These are phyloP conservation scores for Tylopilus subfusipes DNA, from an alignment of 768 basidiomycete genomes.

Conservation along the genomic window DNA sequence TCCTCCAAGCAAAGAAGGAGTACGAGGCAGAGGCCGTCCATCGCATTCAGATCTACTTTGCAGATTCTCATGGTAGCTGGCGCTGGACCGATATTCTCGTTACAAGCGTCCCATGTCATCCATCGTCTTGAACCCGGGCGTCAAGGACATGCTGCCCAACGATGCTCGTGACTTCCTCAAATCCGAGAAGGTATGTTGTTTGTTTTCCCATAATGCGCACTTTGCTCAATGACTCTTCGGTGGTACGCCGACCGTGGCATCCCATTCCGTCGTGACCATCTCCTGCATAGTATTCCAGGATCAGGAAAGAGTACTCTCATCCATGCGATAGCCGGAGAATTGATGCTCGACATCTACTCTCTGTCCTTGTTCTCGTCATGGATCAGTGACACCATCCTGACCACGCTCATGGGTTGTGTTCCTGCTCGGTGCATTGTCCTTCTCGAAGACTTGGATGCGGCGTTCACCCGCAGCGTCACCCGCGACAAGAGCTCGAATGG, in stretches of 20 bases:
- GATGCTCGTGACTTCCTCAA: conserved; percentile 82
- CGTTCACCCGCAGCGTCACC: conserved; percentile 72
- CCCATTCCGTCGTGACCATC: conserved; percentile 85
- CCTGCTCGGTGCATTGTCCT: conserved; percentile 83
- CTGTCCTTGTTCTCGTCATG: conserved; percentile 82
- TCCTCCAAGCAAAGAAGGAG: conserved; percentile 84
- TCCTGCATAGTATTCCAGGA: conserved; percentile 80
- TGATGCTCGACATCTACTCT: conserved; percentile 90
- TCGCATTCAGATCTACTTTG: conserved; percentile 86
- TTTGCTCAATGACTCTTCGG: conserved; percentile 30
- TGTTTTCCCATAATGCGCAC: neutral
- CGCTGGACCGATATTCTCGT: conserved; percentile 81
- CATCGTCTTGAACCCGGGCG: conserved; percentile 84
- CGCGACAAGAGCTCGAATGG: conserved; percentile 56
- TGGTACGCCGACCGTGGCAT: conserved; percentile 95
- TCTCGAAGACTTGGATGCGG: conserved; percentile 88
- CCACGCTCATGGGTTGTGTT: conserved; percentile 82
- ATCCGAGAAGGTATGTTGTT: conserved; percentile 63
- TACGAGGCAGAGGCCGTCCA: conserved; percentile 86
- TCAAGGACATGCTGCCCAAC: conserved; percentile 83
- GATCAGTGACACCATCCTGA: conserved; percentile 85
- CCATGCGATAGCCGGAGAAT: conserved; percentile 82
- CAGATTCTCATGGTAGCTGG: conserved; percentile 86
- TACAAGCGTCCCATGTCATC: conserved; percentile 87
- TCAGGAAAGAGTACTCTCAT: conserved; percentile 86